Percentiles rank a stretch among this genome's conserved stretches.
These are phyloP conservation scores for Boletus sp. DNA, from an alignment of 768 basidiomycete genomes.

Conservation along the genomic window DNA sequence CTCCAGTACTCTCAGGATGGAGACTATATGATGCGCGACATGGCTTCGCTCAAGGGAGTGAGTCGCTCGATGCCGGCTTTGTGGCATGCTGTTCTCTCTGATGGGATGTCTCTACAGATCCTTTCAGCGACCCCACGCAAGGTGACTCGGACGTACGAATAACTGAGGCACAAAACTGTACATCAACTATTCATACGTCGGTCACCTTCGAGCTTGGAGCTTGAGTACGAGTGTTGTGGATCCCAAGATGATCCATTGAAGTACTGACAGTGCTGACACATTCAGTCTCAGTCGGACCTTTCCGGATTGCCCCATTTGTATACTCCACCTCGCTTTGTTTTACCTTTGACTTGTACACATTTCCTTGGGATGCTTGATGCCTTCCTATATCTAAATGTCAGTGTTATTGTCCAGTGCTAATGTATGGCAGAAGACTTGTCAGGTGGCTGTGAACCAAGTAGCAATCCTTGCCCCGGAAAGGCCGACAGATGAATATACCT, in stretches of 20 bases:
- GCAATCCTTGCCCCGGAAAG: no score
- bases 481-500: no score
- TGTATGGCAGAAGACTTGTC: no score
- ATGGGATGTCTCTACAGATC: background rate
- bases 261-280: background rate
- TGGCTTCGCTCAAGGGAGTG: background rate
- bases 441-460: no score
- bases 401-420: no score
- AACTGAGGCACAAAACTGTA: background rate
- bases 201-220: background rate
- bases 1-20: background rate
- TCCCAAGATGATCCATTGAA: background rate
- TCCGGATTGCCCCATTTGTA: background rate
- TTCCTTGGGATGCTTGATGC: no score
- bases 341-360: no score
- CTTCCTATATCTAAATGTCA: no score
- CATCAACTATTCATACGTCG: constrained; percentile 4
- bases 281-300: background rate
- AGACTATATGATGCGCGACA: background rate
- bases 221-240: background rate
- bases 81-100: background rate
- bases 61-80: background rate
- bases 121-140: background rate
- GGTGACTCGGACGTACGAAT: constrained; percentile 15
- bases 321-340: no score